Evolutionary conservation across 139 green algal genomes (phyloP).

Genomic region (Haematococcus lacustris): DNA sequence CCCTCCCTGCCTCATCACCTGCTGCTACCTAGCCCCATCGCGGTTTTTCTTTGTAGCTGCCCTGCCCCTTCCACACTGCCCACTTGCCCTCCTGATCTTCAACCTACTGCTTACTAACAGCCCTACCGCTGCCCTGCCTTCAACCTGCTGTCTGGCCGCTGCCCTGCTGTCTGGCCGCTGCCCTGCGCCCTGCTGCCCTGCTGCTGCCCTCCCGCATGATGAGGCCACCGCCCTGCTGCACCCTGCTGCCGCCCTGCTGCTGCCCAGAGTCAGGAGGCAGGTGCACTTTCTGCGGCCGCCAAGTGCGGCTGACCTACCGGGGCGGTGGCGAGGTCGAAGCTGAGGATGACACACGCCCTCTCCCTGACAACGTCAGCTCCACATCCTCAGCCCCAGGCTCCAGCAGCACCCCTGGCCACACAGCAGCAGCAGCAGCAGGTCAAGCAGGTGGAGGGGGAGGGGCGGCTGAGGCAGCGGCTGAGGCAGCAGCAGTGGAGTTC

Average conservation of each 20-base stretch:
- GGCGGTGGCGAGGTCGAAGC: slow-evolving; percentile 8
- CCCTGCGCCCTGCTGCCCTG: not conserved
- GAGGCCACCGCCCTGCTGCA: slow-evolving; percentile 19
- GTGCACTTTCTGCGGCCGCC: slow-evolving; percentile 67
- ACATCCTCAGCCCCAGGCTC: not conserved
- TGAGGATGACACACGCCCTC: too few species aligned
- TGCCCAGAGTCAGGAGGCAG: slow-evolving; percentile 46
- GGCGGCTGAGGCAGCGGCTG: not conserved
- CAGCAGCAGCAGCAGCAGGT: not conserved
- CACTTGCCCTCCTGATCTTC: too few species aligned
- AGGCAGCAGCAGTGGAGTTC: slow-evolving; percentile 21
- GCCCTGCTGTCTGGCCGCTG: not conserved
- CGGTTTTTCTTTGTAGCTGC: not conserved
- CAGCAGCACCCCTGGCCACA: not conserved
- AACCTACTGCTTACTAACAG: too few species aligned
- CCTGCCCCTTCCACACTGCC: not conserved
- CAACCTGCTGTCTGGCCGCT: not conserved
- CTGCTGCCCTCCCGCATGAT: slow-evolving; percentile 30
- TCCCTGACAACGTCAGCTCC: not conserved
- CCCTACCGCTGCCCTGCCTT: not conserved
- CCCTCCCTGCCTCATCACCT: too few species aligned
- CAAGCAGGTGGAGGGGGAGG: not conserved
- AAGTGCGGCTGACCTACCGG: slow-evolving; percentile 25
- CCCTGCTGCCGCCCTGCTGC: not conserved
- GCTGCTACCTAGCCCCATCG: slow-evolving; percentile 8